Evolutionary conservation across 306 rosid genomes (phyloP), one percentile per base, ranked within the genome.

Genomic region (Datisca glomerata): DNA sequence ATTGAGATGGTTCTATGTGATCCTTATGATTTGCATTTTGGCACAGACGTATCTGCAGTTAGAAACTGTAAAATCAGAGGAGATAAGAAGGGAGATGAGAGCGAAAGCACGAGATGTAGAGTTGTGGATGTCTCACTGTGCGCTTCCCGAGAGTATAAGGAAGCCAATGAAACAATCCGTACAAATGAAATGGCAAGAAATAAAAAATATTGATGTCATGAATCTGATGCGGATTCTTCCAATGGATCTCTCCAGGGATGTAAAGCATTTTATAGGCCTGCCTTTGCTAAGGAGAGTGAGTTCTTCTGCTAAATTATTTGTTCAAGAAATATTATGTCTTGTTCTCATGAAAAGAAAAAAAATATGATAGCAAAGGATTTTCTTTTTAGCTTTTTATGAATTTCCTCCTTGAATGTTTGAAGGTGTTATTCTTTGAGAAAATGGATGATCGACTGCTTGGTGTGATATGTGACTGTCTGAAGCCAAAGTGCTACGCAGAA

Each of bases 11-110:
- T 15, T n/a, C 10, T 9, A 8, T 38, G 15, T 53, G 16, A 13
- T 51, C 56, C 22, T 11, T 4, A 22, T 48, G 20, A 13, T 21
- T 23, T 18, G 8, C 2, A 21, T 31, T 14, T 31, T 31, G 36
- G 21, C 28, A 65, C 74, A 80, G 92, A 76, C 79, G 47, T 75
- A 72, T 48, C 57, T 80, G 72, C 73, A 73, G 16, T 69, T 77
- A 49, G 66, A 75, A 32, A 72, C 85, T 17, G 64, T 66, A 4
- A 67, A 80, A 37, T 67, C 66, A 57, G 93, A 74, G 55, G 34
- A 29, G 34, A 29, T 7, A n/a, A 3, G 34, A 3, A 29, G 7
- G 57, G 83, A 77, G 73, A 81, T 71, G 68, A 73, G 83, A 10
- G 31, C 4, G 12, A 60, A 37, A 44, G 41, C 29, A 12, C 31